Evolutionary conservation across 257 asterid species (phyloP).

Genomic region (Petunia secreta): DNA sequence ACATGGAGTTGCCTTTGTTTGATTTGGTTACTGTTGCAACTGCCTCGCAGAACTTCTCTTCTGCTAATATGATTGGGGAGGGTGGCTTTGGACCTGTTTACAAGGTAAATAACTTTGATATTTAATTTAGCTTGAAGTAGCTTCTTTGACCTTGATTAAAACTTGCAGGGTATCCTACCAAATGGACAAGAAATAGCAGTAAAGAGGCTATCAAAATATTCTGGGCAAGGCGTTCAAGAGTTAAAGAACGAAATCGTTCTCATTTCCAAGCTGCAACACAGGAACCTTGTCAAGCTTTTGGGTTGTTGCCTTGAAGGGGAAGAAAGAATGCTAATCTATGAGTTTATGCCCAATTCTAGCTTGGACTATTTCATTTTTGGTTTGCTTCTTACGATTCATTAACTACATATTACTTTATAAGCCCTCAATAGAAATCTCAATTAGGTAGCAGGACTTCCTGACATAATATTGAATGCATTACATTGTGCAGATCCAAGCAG

Average conservation of each 20-base stretch:
- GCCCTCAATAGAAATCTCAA: not conserved
- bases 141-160: not conserved
- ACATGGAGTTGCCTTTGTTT: slow-evolving; percentile 24
- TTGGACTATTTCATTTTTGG: slow-evolving; percentile 32
- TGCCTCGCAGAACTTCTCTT: slow-evolving; percentile 22
- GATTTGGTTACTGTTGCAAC: slow-evolving; percentile 17
- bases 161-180: slow-evolving; percentile 28
- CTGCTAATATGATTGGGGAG: slow-evolving; percentile 31
- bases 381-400: not conserved
- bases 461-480: no score
- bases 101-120: slow-evolving; percentile 27
- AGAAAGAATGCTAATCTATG: slow-evolving; percentile 31
- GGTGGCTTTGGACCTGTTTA: slow-evolving; percentile 33
- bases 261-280: slow-evolving; percentile 35
- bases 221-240: slow-evolving; percentile 29
- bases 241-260: slow-evolving; percentile 26
- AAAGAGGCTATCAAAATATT: slow-evolving; percentile 25
- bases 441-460: no score
- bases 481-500: slow-evolving; percentile 26
- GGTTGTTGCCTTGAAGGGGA: slow-evolving; percentile 29
- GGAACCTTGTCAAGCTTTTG: slow-evolving; percentile 31
- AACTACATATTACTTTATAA: not conserved
- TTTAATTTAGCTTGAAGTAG: not conserved
- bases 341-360: slow-evolving; percentile 30
- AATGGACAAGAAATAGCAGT: slow-evolving; percentile 33